phyloP scores from a whole-genome alignment of 441 rosid species.

The Bocquillonia castaneifolia region DNA sequence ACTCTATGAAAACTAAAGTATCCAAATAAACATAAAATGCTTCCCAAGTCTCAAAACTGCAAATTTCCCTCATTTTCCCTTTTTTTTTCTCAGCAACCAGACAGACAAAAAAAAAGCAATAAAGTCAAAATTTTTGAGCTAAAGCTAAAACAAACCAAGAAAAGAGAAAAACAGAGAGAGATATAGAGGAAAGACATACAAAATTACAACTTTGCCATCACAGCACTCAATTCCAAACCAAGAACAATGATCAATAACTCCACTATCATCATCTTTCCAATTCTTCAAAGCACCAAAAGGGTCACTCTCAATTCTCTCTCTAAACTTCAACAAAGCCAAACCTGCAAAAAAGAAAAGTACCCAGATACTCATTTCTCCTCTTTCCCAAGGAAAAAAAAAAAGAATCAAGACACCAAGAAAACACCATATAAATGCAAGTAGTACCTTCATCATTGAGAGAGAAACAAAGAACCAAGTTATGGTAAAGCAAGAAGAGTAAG shows the following conservation, averaged over 20 bases:
- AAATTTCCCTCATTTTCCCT: neutral
- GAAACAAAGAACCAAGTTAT: slow-evolving; percentile 33
- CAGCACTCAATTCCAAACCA: slow-evolving; percentile 83
- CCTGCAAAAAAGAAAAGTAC: slow-evolving; percentile 39
- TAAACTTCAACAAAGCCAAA: slow-evolving; percentile 58
- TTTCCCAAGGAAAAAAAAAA: slow-evolving; percentile 15
- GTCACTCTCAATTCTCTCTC: slow-evolving; percentile 54
- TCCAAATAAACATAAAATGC: neutral
- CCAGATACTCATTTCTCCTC: slow-evolving; percentile 16
- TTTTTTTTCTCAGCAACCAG: slow-evolving; percentile 21
- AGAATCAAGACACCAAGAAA: neutral
- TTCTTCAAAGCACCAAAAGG: slow-evolving; percentile 55
- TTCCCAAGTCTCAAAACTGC: neutral
- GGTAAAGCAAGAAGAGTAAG: slow-evolving; percentile 33
- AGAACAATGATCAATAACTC: slow-evolving; percentile 48
- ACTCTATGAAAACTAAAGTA: neutral
- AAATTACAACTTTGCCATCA: slow-evolving; percentile 50
- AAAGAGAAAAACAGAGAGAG: neutral
- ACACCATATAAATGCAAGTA: too few species aligned
- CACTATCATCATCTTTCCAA: slow-evolving; percentile 50
- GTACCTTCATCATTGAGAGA: slow-evolving; percentile 60
- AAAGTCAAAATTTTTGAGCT: neutral
- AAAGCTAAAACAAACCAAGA: neutral
- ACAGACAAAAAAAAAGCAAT: neutral
- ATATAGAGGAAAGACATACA: slow-evolving; percentile 55